Conservation (phyloP, 495 filamentous ascomycete species). For the Tuber umbilicatum region DNA sequence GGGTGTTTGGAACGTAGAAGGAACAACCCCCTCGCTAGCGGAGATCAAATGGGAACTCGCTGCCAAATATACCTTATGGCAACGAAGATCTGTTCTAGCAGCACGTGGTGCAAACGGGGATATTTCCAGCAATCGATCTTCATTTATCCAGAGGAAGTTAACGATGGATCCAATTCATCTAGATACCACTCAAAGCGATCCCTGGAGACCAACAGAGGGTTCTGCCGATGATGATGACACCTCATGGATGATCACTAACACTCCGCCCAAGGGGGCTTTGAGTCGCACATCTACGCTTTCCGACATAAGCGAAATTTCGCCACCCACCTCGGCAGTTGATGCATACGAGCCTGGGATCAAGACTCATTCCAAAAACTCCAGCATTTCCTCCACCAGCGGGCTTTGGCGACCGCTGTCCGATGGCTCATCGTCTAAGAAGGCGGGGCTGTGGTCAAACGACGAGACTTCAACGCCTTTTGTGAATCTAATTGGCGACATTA, state of each 20-base stretch:
- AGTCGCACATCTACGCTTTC: conserved; percentile 27
- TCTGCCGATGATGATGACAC: conserved; percentile 1
- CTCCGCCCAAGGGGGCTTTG: conserved; percentile 12
- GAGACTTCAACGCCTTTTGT: conserved; percentile 2
- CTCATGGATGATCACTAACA: conserved; percentile 26
- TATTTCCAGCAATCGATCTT: conserved; percentile 1
- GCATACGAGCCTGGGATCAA: conserved; percentile 18
- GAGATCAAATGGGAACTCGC: conserved; percentile 23
- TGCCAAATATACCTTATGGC: conserved; percentile 21
- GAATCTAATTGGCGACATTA: conserved; percentile 3
- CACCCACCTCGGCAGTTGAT: conserved; percentile 11
- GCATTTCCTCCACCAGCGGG: conserved; percentile 24
- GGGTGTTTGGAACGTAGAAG: conserved; percentile 29
- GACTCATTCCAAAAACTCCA: conserved; percentile 25
- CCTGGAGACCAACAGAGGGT: conserved; percentile 18
- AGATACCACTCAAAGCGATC: conserved; percentile 8
- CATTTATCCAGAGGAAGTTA: conserved; percentile 10
- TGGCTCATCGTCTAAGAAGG: conserved; percentile 5
- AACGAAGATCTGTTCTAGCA: conserved; percentile 23
- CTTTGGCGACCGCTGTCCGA: conserved; percentile 15
- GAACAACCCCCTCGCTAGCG: conserved; percentile 22
- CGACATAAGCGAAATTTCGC: conserved; percentile 24
- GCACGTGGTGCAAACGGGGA: conserved; percentile 11
- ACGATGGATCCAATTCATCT: background rate
- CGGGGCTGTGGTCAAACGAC: conserved; percentile 12